Percentiles rank a stretch among this genome's conserved stretches.
Evolutionary conservation across 2,329 filamentous ascomycete species (phyloP).

Genomic region (Scolecobasidium constrictum): DNA sequence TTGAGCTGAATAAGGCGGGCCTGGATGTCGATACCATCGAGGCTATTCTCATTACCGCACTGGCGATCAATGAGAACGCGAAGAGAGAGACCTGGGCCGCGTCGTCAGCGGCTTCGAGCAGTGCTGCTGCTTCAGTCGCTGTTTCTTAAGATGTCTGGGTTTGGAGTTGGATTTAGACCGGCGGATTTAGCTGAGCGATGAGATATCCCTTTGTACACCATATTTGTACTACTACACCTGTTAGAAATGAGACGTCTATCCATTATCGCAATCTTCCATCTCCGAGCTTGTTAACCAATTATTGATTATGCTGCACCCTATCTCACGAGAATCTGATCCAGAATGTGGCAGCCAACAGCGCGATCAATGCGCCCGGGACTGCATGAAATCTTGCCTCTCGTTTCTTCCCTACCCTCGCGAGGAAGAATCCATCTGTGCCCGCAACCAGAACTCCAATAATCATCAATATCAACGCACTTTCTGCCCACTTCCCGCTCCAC

Average conservation of each 20-base stretch:
- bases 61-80: neutral
- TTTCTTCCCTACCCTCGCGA: neutral
- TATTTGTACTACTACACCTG: too few relatives aligned
- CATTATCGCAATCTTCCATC: too few relatives aligned
- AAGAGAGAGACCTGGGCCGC: neutral
- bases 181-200: too few relatives aligned
- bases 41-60: neutral
- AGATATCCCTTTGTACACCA: too few relatives aligned
- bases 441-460: constrained; percentile 3
- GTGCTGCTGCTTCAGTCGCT: neutral
- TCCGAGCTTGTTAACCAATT: too few relatives aligned
- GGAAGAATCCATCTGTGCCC: constrained; percentile 1
- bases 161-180: too few relatives aligned
- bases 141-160: too few relatives aligned
- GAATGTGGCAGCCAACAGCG: neutral
- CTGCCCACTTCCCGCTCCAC: neutral
- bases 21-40: neutral
- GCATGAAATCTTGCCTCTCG: constrained; percentile 3
- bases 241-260: too few relatives aligned
- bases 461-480: neutral
- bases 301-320: too few relatives aligned
- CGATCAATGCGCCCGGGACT: constrained; percentile 2
- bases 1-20: neutral
- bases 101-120: too few relatives aligned
- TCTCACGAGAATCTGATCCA: too few relatives aligned